phyloP scores from a whole-genome alignment of 768 basidiomycete genomes.

The Phaffia tasmanica region DNA sequence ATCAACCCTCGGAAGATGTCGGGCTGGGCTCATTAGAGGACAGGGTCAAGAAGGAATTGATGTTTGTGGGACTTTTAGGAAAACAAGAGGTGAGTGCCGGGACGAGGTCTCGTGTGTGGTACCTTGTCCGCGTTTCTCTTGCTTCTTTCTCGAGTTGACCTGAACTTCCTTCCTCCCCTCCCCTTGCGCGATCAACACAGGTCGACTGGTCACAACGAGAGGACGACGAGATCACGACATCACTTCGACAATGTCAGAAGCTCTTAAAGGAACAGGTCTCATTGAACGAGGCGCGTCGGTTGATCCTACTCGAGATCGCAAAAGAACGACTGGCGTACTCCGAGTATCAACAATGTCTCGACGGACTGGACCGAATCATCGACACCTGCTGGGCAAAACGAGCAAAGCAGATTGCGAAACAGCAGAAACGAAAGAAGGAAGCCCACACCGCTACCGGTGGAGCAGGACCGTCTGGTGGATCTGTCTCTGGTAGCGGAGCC shows the following conservation, averaged over 20 bases:
- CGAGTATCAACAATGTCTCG: constrained; percentile 75
- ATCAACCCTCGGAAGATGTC: neutral
- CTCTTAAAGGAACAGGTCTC: constrained; percentile 65
- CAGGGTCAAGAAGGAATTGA: constrained; percentile 39
- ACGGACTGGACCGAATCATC: constrained; percentile 78
- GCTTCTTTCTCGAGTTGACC: neutral
- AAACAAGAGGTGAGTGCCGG: constrained; percentile 51
- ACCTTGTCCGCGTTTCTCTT: neutral
- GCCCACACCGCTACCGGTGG: constrained; percentile 38
- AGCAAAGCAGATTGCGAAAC: constrained; percentile 48
- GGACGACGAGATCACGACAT: constrained; percentile 77
- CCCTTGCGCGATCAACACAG: constrained; percentile 29
- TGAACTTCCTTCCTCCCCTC: constrained; percentile 7
- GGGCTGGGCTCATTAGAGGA: constrained; percentile 40
- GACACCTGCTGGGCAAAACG: constrained; percentile 60
- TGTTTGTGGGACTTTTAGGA: constrained; percentile 43
- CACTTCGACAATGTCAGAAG: constrained; percentile 75
- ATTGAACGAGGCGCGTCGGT: constrained; percentile 72
- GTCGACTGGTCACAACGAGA: constrained; percentile 47
- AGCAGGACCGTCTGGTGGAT: constrained; percentile 32
- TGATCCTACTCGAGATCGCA: constrained; percentile 60
- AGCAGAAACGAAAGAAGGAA: constrained; percentile 63
- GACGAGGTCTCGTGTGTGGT: neutral
- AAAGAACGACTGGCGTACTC: constrained; percentile 80
- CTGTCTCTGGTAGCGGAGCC: constrained; percentile 25